Conservation (phyloP, 192 early-diverging fungal species). For the Linnemannia schmuckeri region DNA sequence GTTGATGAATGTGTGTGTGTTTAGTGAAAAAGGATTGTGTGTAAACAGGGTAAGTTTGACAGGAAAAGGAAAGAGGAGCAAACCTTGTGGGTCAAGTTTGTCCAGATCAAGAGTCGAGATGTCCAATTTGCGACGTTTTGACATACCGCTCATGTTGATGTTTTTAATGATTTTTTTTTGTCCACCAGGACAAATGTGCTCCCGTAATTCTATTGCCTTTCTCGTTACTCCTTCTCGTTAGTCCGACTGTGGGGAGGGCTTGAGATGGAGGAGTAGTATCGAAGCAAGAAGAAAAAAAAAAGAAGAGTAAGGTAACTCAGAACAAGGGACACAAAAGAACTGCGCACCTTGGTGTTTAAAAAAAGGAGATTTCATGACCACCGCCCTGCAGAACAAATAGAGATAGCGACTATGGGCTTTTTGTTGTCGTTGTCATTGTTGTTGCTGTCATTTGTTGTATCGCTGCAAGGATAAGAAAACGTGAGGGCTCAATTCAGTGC, state of each 20-base stretch:
- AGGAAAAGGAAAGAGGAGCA: neutral
- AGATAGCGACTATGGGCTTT: neutral
- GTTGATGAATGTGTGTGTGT: neutral
- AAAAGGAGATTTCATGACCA: neutral
- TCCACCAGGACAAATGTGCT: slow-evolving; percentile 12
- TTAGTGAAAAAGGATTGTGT: neutral
- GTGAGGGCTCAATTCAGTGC: too few species aligned
- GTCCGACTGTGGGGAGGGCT: neutral
- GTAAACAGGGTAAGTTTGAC: neutral
- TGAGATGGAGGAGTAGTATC: neutral
- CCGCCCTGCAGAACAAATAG: neutral
- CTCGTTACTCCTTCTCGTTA: neutral
- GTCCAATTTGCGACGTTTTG: slow-evolving; percentile 7
- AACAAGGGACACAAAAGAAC: neutral
- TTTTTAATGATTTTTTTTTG: neutral
- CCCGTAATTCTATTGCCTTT: neutral
- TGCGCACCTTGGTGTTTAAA: neutral
- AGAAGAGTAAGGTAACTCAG: neutral
- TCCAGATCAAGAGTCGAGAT: slow-evolving; percentile 10
- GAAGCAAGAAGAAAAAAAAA: neutral
- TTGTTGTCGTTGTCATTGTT: neutral
- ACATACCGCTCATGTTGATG: neutral
- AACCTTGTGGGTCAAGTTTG: slow-evolving; percentile 2
- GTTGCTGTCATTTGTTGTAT: too few species aligned
- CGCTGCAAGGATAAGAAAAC: too few species aligned